Conservation (phyloP, 78 protist genomes). For the Guillardia theta region DNA sequence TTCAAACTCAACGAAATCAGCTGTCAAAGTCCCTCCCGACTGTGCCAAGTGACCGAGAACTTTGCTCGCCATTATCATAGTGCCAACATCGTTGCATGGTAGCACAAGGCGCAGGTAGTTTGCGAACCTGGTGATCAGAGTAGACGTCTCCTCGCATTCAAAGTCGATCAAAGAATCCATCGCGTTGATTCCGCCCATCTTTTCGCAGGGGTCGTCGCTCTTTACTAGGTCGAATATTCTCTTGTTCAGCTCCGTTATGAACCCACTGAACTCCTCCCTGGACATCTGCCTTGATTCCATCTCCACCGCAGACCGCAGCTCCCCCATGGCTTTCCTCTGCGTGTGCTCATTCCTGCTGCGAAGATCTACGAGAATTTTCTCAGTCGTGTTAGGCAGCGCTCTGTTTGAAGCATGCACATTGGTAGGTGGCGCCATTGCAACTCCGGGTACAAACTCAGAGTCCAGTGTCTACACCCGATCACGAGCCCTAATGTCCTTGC, state of each 20-base stretch:
- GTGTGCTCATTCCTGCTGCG: not conserved
- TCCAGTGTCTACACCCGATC: not conserved
- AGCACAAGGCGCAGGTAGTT: slow-evolving; percentile 55
- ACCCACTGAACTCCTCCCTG: not conserved
- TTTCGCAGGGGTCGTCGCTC: not conserved
- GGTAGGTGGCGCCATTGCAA: not conserved
- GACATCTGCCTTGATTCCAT: slow-evolving; percentile 28
- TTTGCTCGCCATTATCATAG: slow-evolving; percentile 35
- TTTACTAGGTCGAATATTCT: slow-evolving; percentile 46
- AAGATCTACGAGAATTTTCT: not conserved
- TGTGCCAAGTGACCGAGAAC: slow-evolving; percentile 50
- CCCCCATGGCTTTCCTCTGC: not conserved
- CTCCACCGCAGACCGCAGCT: not conserved
- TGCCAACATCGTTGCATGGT: not conserved
- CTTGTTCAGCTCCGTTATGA: not conserved
- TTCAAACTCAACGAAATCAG: slow-evolving; percentile 71
- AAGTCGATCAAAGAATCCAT: slow-evolving; percentile 56
- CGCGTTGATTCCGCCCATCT: slow-evolving; percentile 7
- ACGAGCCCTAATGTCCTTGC: not conserved
- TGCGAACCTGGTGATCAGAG: slow-evolving; percentile 46
- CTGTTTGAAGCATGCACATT: not conserved
- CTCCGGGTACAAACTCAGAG: not conserved
- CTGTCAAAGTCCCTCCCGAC: slow-evolving; percentile 50
- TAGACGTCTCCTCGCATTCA: slow-evolving; percentile 57
- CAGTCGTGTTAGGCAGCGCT: not conserved